Conservation (phyloP, 2,329 filamentous ascomycete species). For the Penicillium sp. region DNA sequence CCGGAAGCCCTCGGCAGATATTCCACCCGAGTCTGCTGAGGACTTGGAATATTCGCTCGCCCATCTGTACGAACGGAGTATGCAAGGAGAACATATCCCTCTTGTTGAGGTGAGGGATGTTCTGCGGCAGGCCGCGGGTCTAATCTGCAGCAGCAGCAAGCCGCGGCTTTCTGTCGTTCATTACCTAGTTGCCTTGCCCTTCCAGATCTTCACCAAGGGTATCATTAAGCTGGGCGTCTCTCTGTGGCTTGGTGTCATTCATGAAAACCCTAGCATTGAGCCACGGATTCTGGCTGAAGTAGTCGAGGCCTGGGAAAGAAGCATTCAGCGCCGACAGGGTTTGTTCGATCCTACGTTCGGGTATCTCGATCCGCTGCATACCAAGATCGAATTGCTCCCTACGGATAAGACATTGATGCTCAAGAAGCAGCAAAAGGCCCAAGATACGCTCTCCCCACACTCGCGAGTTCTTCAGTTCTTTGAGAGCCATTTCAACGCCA, state of each 20-base stretch:
- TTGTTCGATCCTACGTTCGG: slow-evolving; percentile 73
- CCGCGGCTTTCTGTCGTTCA: slow-evolving; percentile 78
- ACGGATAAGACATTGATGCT: slow-evolving; percentile 74
- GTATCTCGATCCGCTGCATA: slow-evolving; percentile 82
- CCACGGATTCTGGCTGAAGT: slow-evolving; percentile 82
- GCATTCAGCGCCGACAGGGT: slow-evolving; percentile 72
- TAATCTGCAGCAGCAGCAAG: slow-evolving; percentile 74
- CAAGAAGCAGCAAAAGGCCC: slow-evolving; percentile 73
- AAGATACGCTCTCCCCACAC: slow-evolving; percentile 83
- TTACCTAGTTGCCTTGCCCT: slow-evolving; percentile 88
- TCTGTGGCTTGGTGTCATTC: slow-evolving; percentile 93
- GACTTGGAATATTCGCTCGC: slow-evolving; percentile 61
- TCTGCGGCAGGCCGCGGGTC: slow-evolving; percentile 76
- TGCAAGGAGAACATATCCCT: slow-evolving; percentile 66
- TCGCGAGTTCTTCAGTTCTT: slow-evolving; percentile 83
- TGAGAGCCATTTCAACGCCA: slow-evolving; percentile 91
- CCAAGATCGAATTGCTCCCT: slow-evolving; percentile 88
- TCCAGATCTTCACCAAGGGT: slow-evolving; percentile 88
- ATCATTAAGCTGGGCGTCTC: slow-evolving; percentile 95
- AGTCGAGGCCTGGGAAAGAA: slow-evolving; percentile 85
- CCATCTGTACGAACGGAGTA: slow-evolving; percentile 69
- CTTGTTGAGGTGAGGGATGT: slow-evolving; percentile 76
- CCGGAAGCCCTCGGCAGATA: slow-evolving; percentile 4
- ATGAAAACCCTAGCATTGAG: slow-evolving; percentile 88
- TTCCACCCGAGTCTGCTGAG: slow-evolving; percentile 32